These are phyloP conservation scores for Ustulina deusta DNA, from an alignment of 2,329 filamentous ascomycete genomes.

Conservation along the genomic window DNA sequence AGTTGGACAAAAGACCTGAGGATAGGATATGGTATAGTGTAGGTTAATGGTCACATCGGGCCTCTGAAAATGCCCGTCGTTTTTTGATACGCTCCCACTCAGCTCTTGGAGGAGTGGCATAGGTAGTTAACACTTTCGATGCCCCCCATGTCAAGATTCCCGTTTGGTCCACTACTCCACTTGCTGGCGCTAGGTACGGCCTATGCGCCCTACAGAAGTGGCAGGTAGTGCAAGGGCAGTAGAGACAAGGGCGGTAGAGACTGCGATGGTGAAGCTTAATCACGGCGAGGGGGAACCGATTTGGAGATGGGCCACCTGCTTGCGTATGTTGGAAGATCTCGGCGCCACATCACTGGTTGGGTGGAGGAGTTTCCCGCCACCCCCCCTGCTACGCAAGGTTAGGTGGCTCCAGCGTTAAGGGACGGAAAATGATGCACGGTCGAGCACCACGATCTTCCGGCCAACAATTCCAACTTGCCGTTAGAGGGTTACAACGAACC, in stretches of 20 bases:
- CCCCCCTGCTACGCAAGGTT: slow-evolving; percentile 41
- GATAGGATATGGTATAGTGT: neutral
- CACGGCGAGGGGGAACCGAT: slow-evolving; percentile 43
- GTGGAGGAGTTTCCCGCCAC: slow-evolving; percentile 42
- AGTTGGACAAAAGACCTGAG: slow-evolving; percentile 3
- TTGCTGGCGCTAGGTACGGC: slow-evolving; percentile 9
- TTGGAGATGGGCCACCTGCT: slow-evolving; percentile 42
- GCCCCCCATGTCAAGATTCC: slow-evolving; percentile 3
- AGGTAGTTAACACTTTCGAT: slow-evolving; percentile 1
- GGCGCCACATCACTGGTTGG: slow-evolving; percentile 42
- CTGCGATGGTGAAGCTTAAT: slow-evolving; percentile 32
- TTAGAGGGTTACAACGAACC: slow-evolving; percentile 46
- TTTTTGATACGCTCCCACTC: neutral
- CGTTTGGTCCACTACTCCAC: slow-evolving; percentile 16
- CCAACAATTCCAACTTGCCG: slow-evolving; percentile 45
- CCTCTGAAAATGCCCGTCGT: neutral
- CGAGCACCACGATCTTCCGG: slow-evolving; percentile 42
- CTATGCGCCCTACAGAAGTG: neutral
- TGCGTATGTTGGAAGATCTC: slow-evolving; percentile 37
- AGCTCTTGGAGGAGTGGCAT: slow-evolving; percentile 13
- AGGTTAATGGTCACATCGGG: slow-evolving; percentile 6
- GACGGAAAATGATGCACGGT: slow-evolving; percentile 18
- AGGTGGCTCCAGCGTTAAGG: slow-evolving; percentile 27
- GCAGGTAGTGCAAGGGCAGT: slow-evolving; percentile 11
- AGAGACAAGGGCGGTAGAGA: slow-evolving; percentile 24